Percentiles rank a stretch among this genome's conserved stretches.
Evolutionary conservation across 345 rosid species (phyloP).

Genomic region (Aquilaria sinensis): DNA sequence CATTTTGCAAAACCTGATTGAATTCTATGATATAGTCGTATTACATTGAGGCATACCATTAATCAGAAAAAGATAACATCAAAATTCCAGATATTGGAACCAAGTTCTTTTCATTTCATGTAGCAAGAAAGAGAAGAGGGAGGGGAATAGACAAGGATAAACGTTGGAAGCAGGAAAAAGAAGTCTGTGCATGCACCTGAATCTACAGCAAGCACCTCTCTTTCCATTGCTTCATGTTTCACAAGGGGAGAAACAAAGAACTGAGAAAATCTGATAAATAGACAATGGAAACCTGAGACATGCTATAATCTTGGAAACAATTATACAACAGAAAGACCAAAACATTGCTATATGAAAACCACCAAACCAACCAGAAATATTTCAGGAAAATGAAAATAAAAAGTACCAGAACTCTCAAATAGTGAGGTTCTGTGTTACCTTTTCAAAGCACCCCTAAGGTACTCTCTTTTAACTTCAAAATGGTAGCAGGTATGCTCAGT

Average conservation of each 20-base stretch:
- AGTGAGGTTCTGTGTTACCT: slow-evolving; percentile 37
- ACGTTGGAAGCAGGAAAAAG: slow-evolving; percentile 4
- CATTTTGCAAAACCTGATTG: slow-evolving; percentile 91
- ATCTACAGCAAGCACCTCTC: slow-evolving; percentile 96
- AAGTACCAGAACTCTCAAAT: background rate
- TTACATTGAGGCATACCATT: slow-evolving; percentile 10
- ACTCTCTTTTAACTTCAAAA: slow-evolving; percentile 90
- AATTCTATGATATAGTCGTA: slow-evolving; percentile 52
- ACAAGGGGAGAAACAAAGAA: slow-evolving; percentile 97
- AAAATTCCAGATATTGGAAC: too few species aligned
- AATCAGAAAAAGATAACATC: slow-evolving; percentile 9
- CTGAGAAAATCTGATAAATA: slow-evolving; percentile 79
- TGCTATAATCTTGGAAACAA: background rate
- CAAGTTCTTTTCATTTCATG: background rate
- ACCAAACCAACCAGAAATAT: background rate
- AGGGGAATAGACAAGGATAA: slow-evolving; percentile 1
- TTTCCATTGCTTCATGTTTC: slow-evolving; percentile 90
- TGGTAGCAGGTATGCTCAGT: slow-evolving; percentile 95
- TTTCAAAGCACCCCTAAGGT: slow-evolving; percentile 75
- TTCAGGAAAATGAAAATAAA: slow-evolving; percentile 2
- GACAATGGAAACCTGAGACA: slow-evolving; percentile 15
- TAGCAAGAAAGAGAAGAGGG: slow-evolving; percentile 5
- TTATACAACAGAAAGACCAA: background rate
- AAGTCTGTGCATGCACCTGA: slow-evolving; percentile 49
- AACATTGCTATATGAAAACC: background rate